A percentile compares a stretch with the other conserved stretches of the same genome.
phyloP scores from a whole-genome alignment of 345 rosid species.

The Luvunga scandens region DNA sequence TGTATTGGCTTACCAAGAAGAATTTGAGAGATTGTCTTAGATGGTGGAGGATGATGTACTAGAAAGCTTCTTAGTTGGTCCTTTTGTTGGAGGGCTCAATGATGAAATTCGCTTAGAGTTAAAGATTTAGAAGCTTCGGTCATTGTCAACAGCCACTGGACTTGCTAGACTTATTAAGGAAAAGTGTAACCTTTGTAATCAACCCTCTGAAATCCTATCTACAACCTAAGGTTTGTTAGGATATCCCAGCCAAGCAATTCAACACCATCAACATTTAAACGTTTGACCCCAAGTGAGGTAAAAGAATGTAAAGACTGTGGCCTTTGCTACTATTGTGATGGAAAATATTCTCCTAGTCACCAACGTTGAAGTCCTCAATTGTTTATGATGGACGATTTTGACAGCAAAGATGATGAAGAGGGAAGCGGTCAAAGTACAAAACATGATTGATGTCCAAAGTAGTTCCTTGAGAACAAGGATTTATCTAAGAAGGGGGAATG shows the following conservation, averaged over 20 bases:
- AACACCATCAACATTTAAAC: background rate
- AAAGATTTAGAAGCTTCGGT: background rate
- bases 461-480: no score
- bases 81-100: no score
- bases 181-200: no score
- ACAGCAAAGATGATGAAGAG: background rate
- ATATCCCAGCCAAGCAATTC: background rate
- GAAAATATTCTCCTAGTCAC: background rate
- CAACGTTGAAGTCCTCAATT: background rate
- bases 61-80: no score
- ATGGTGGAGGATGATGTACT: no score
- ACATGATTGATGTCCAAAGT: no score
- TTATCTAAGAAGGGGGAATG: fast-evolving
- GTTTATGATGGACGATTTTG: background rate
- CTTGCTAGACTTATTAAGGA: background rate
- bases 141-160: background rate
- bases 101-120: no score
- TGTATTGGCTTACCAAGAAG: background rate
- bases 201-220: no score
- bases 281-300: background rate
- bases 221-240: background rate
- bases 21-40: no score
- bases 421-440: background rate
- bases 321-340: background rate
- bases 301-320: no score